Base-by-base conservation (phyloP, 345 rosid species). In the Toxicodendron radicans region DNA sequence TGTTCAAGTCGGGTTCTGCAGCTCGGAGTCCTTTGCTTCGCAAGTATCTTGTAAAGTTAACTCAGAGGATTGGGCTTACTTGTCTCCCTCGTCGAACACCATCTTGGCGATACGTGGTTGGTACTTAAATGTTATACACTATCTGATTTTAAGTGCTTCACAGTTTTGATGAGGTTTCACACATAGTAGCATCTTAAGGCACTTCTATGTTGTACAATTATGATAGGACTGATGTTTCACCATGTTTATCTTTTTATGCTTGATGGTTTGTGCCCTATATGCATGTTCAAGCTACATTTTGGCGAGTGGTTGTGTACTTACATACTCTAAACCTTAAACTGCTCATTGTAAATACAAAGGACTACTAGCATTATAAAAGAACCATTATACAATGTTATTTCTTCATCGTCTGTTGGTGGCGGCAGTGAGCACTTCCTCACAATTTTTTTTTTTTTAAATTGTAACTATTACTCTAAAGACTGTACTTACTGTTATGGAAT, bases 71-170 rank as follows among this genome's bases (percentile, higher is more conserved):
- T 72, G 99, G 95, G 76, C 90, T 91, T 72, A 83, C 85, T 74
- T 90, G 90, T 76, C 96, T 95, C 73, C 98, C 98, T 85, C 92
- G 78, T 76, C 96, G 93, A 66, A 77, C 86, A 71, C 91, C 94
- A 27, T 69, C 93, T 76, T 90, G 98, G 96, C 89, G 83, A 65
- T 93, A 95, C 84, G 90, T 92, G 98, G 99, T 95, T 74, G 78
- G 80, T 85, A 63, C 67, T 32, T 49, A 70, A 66, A 24, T 16
- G 5, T 66, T 6, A 27, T 23, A 67, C 71, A 24, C 4, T 64
- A 59, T 57, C 43, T 73, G n/a, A 66, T 72, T 70, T 27, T 46
- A 11, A 53, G 75, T 43, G 51, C 72, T 45, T 66, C 73, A 62
- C 46, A 46, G 38, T 45, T 73, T 71, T 69, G 27, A 73, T 73